Conservation (phyloP, 345 rosid genomes). For the Turnera subulata region DNA sequence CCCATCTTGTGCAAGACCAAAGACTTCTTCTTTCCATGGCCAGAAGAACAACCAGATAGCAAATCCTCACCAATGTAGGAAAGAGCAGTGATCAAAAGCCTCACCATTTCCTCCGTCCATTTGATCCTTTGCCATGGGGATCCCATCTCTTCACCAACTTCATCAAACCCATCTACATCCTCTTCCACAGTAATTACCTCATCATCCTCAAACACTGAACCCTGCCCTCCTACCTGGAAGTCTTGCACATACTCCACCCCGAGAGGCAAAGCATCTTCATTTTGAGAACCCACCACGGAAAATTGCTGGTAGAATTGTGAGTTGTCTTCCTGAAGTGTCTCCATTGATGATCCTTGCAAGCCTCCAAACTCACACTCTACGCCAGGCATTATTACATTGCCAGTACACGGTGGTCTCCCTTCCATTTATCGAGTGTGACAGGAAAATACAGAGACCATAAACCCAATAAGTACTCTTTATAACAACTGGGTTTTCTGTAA, state of each 20-base stretch:
- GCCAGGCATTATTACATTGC: background rate
- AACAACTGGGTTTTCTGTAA: too few relatives aligned
- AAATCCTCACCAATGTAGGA: slow-evolving; percentile 21
- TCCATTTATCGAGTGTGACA: background rate
- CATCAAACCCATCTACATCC: slow-evolving; percentile 11
- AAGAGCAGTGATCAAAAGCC: slow-evolving; percentile 19
- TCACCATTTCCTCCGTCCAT: slow-evolving; percentile 26
- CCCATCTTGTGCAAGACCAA: slow-evolving; percentile 19
- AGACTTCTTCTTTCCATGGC: background rate
- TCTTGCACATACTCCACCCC: background rate
- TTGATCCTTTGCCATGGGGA: slow-evolving; percentile 19
- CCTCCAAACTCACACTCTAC: background rate
- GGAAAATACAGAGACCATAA: background rate
- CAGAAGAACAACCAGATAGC: slow-evolving; percentile 8
- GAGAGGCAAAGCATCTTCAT: background rate
- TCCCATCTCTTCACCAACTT: background rate
- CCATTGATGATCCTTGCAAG: background rate
- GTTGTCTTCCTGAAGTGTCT: background rate
- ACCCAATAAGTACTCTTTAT: too few relatives aligned
- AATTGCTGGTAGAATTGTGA: background rate
- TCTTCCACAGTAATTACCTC: background rate
- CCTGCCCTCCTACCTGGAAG: background rate
- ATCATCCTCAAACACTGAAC: background rate
- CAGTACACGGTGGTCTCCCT: background rate
- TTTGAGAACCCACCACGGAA: too few relatives aligned